These are phyloP conservation scores for Lathyrus tuberosus DNA, from an alignment of 306 rosid species.

Conservation along the genomic window DNA sequence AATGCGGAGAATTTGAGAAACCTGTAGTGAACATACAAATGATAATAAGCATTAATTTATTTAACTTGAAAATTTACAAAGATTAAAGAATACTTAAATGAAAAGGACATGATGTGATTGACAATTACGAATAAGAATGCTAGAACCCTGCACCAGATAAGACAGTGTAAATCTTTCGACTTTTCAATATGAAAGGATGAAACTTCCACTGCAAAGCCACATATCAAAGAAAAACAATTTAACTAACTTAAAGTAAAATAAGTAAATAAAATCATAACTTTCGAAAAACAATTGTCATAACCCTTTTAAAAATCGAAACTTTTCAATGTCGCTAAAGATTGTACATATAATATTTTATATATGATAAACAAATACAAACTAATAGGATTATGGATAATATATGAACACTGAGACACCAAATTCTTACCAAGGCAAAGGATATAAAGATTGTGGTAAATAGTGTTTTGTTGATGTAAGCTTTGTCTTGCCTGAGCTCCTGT, in stretches of 20 bases:
- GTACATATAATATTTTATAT: no score
- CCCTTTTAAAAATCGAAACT: no score
- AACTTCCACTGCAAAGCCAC: conserved; percentile 89
- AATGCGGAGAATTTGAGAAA: conserved; percentile 74
- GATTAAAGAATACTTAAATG: conserved; percentile 18
- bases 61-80: not conserved
- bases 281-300: no score
- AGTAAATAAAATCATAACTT: no score
- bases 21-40: conserved; percentile 48
- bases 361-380: not conserved
- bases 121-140: conserved; percentile 89
- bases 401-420: conserved; percentile 15
- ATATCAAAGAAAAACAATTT: conserved; percentile 7
- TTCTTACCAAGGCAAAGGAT: conserved; percentile 73
- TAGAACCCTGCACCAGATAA: conserved; percentile 96
- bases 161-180: conserved; percentile 89
- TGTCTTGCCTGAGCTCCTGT: no score
- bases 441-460: conserved; percentile 62
- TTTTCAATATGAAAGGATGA: conserved; percentile 90
- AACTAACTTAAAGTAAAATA: no score
- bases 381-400: not conserved
- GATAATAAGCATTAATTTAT: no score
- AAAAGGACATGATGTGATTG: conserved; percentile 22
- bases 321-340: no score
- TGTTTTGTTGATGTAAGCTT: conserved; percentile 44